phyloP scores from a whole-genome alignment of 192 early-diverging fungal species.

The Entomortierella lignicola region DNA sequence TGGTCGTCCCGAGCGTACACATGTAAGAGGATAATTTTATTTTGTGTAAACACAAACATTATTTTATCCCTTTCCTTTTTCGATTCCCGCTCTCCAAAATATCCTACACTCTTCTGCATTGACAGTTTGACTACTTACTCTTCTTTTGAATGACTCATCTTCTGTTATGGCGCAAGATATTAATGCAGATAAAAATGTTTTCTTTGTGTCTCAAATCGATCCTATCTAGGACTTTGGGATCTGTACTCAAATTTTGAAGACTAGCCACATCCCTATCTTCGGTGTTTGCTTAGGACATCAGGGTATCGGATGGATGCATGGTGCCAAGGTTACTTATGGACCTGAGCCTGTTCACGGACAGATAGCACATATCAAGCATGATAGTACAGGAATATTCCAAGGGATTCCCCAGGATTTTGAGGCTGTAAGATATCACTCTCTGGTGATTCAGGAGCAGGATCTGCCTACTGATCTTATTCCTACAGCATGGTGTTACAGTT shows the following conservation, averaged over 20 bases:
- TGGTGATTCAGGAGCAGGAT: slow-evolving; percentile 74
- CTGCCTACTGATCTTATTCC: slow-evolving; percentile 68
- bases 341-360: slow-evolving; percentile 87
- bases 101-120: neutral
- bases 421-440: slow-evolving; percentile 92
- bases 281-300: slow-evolving; percentile 97
- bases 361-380: slow-evolving; percentile 64
- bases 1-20: slow-evolving; percentile 76
- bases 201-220: neutral
- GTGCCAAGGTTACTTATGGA: slow-evolving; percentile 68
- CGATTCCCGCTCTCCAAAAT: neutral
- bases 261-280: slow-evolving; percentile 75
- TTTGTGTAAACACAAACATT: too few species aligned
- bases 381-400: slow-evolving; percentile 62
- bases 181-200: too few species aligned
- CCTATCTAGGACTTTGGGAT: slow-evolving; percentile 81
- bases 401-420: slow-evolving; percentile 72
- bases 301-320: slow-evolving; percentile 72
- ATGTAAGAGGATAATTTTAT: slow-evolving; percentile 52
- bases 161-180: neutral
- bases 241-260: slow-evolving; percentile 69
- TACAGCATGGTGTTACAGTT: slow-evolving; percentile 70
- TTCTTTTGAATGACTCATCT: slow-evolving; percentile 4
- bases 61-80: slow-evolving; percentile 2
- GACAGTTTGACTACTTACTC: neutral